These are phyloP conservation scores for Fusarium sarcochroum DNA, from an alignment of 2,329 filamentous ascomycete species.

Conservation along the genomic window DNA sequence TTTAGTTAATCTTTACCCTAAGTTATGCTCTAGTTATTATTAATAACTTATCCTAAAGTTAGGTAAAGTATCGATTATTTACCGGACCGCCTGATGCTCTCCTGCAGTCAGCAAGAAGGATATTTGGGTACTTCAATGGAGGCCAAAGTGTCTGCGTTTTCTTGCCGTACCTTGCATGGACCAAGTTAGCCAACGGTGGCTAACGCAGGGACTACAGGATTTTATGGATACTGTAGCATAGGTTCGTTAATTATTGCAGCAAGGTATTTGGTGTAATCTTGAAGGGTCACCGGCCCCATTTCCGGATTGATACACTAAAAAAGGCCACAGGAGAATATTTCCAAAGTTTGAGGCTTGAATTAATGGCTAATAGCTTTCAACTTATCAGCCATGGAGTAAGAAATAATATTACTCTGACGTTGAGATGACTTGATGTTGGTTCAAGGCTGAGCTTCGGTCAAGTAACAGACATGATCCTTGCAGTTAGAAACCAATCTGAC, in stretches of 20 bases:
- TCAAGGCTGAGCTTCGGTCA: neutral
- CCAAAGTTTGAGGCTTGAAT: neutral
- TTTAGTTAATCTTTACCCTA: no score
- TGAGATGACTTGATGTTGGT: slow-evolving; percentile 4
- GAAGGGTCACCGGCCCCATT: slow-evolving; percentile 4
- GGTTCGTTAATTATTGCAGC: slow-evolving; percentile 21
- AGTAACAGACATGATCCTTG: slow-evolving; percentile 7
- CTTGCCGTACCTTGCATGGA: slow-evolving; percentile 6
- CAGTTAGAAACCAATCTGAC: slow-evolving; percentile 44
- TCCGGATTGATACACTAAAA: neutral
- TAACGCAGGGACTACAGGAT: slow-evolving; percentile 10
- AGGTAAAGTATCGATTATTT: neutral
- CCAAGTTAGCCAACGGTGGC: neutral
- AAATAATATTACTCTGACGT: neutral
- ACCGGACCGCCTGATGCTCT: no score
- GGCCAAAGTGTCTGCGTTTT: neutral
- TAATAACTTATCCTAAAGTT: no score
- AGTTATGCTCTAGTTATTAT: no score
- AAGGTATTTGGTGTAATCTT: slow-evolving; percentile 4
- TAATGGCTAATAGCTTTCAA: neutral
- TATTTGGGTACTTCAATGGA: neutral
- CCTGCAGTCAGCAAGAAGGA: no score
- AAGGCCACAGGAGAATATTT: no score
- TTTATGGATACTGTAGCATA: slow-evolving; percentile 25
- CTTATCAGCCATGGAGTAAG: slow-evolving; percentile 4